Conservation (phyloP, 2,329 filamentous ascomycete genomes). For the Monosporascus cannonballus region DNA sequence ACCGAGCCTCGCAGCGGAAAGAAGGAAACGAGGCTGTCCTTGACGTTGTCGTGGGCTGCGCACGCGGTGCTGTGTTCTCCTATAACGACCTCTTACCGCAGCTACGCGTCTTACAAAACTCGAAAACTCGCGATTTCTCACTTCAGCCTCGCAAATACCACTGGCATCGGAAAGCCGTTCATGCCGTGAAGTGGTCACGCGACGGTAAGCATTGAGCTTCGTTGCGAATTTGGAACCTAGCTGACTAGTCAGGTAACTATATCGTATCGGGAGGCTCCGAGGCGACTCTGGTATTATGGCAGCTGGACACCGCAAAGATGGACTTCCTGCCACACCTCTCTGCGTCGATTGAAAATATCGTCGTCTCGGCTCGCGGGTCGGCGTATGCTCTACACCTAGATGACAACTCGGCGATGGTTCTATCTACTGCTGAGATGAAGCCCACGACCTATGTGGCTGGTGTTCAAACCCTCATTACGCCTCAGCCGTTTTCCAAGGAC, state of each 20-base stretch:
- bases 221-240: background rate
- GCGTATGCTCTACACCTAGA: constrained; percentile 81
- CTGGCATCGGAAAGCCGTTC: constrained; percentile 85
- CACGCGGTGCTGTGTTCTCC: constrained; percentile 70
- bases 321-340: constrained; percentile 88
- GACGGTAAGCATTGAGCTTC: constrained; percentile 58
- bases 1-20: constrained; percentile 23
- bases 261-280: constrained; percentile 89
- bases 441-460: constrained; percentile 80
- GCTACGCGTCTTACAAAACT: constrained; percentile 39
- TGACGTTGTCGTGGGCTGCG: constrained; percentile 74
- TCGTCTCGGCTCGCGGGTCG: constrained; percentile 71
- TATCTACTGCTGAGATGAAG: constrained; percentile 84
- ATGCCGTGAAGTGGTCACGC: constrained; percentile 81
- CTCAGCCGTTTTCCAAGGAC: constrained; percentile 44
- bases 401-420: constrained; percentile 85
- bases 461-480: constrained; percentile 60
- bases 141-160: constrained; percentile 64
- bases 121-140: constrained; percentile 38
- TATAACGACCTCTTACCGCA: constrained; percentile 68
- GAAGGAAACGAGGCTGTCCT: constrained; percentile 35
- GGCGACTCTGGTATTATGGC: constrained; percentile 86
- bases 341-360: constrained; percentile 76
- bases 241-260: constrained; percentile 65
- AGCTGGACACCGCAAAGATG: constrained; percentile 77